Base-by-base conservation (phyloP, 345 rosid genomes). In the Anastatica hierochuntica region DNA sequence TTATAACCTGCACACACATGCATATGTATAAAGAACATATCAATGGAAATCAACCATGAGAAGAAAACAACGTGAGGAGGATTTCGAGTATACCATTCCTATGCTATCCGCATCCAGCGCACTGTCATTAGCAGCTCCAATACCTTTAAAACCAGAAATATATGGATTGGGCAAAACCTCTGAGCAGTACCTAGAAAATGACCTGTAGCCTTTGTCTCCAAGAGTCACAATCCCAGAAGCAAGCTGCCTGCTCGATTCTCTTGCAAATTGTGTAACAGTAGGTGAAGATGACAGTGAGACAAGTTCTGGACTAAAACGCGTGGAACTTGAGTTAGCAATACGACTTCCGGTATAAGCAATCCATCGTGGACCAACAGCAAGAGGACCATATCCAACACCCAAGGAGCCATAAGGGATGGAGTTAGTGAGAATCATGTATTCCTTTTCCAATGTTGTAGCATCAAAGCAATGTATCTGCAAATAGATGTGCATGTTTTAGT, bases 311-410 rank as follows among this genome's bases (percentile, higher is more conserved):
- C 71, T 79, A 29, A 80, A 78, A 50, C 73, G 73, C 19, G 80
- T 76, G 11, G 79, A 53, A 63, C 71, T 72, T 27, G 86, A 70
- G 30, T 55, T 66, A 20, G 52, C 62, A 58, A 81, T 79, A 20
- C 86, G 83, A 69, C 68, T 81, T 59, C 90, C 96, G 43, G 94
- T 84, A 39, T 87, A 92, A 43, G 98, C 96, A 72, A 92, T 69
- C 98, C 96, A 92, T 60, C 98, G 74, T 33, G 90, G 81, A 58
- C 95, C 96, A 67, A 92, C 94, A 0, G 95, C 98, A 57, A 92
- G 83, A 51, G 98, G 96, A 18, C 98, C 96, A 56, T 76, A 83
- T 53, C 96, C 98, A 63, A 75, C 60, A 57, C 85, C 84, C 53
- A 81, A 92, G 45, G 47, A 53, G 33, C 79, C 72, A 37, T 47